Percentiles rank a stretch among this genome's conserved stretches.
Evolutionary conservation across 148 eudicot species (phyloP).

Genomic region (Rhododendron mucronatum): DNA sequence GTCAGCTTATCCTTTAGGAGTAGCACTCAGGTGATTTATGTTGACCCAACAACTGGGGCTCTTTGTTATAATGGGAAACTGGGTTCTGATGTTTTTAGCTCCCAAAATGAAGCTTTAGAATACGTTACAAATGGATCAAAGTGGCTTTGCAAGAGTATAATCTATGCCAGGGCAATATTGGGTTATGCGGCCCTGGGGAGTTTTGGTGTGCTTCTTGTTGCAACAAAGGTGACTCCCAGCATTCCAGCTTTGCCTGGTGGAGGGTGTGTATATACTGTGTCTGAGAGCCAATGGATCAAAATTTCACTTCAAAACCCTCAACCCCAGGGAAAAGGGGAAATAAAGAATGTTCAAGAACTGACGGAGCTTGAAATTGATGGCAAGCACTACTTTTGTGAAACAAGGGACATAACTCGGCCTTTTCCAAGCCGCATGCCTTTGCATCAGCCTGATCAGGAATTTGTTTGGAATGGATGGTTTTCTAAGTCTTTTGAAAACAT

Average conservation of each 20-base stretch:
- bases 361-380: constrained; percentile 91
- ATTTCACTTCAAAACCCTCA: constrained; percentile 80
- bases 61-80: constrained; percentile 54
- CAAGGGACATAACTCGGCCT: constrained; percentile 86
- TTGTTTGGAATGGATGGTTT: constrained; percentile 94
- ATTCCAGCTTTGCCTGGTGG: constrained; percentile 84
- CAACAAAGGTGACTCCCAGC: constrained; percentile 71
- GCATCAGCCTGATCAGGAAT: constrained; percentile 86
- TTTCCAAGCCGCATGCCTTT: constrained; percentile 81
- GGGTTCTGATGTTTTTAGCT: constrained; percentile 71
- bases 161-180: constrained; percentile 73
- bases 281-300: constrained; percentile 90
- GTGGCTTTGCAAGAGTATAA: constrained; percentile 57
- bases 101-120: constrained; percentile 86
- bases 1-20: constrained; percentile 58
- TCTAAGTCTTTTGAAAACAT: constrained; percentile 70
- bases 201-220: constrained; percentile 75
- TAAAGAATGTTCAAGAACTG: constrained; percentile 72
- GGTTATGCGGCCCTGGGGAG: constrained; percentile 90
- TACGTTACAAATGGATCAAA: constrained; percentile 77
- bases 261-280: constrained; percentile 76
- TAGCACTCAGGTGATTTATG: constrained; percentile 83
- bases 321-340: constrained; percentile 85
- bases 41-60: constrained; percentile 94
- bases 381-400: constrained; percentile 88